Conservation (phyloP, 78 protist species). For the Dictyostelium purpureum region DNA sequence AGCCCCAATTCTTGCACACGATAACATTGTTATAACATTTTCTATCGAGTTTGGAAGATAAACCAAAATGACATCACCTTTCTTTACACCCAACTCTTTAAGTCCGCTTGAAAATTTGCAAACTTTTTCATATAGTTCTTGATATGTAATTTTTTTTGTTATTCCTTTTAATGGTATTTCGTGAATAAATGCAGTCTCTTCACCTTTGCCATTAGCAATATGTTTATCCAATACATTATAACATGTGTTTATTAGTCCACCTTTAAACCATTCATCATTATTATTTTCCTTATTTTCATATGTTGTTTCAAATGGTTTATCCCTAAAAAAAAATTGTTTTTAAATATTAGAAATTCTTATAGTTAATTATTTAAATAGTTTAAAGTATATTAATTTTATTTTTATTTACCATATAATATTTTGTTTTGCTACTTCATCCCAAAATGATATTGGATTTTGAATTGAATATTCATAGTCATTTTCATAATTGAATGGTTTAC, state of each 20-base stretch:
- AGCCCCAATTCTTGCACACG: conserved; percentile 96
- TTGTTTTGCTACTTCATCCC: conserved; percentile 45
- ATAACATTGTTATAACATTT: conserved; percentile 89
- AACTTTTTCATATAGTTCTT: conserved; percentile 61
- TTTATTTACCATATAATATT: neutral
- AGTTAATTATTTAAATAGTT: neutral
- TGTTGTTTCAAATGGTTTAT: conserved; percentile 17
- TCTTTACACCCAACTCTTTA: conserved; percentile 75
- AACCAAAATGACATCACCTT: conserved; percentile 93
- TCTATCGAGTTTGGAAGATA: conserved; percentile 93
- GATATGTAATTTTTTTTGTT: neutral
- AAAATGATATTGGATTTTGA: neutral
- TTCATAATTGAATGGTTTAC: conserved; percentile 44
- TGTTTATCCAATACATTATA: conserved; percentile 10
- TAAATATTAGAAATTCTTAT: no score
- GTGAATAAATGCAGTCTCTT: conserved; percentile 18
- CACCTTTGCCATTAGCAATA: neutral
- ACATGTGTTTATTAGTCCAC: conserved; percentile 4
- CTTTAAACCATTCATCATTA: conserved; percentile 17
- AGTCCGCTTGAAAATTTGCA: conserved; percentile 76
- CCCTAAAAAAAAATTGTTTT: no score
- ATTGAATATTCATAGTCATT: conserved; percentile 21
- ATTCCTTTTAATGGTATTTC: conserved; percentile 33
- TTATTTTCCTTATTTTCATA: neutral
- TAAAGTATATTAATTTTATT: neutral